Evolutionary conservation across 2,329 filamentous ascomycete species (phyloP).

Genomic region (Colletotrichum salicis): DNA sequence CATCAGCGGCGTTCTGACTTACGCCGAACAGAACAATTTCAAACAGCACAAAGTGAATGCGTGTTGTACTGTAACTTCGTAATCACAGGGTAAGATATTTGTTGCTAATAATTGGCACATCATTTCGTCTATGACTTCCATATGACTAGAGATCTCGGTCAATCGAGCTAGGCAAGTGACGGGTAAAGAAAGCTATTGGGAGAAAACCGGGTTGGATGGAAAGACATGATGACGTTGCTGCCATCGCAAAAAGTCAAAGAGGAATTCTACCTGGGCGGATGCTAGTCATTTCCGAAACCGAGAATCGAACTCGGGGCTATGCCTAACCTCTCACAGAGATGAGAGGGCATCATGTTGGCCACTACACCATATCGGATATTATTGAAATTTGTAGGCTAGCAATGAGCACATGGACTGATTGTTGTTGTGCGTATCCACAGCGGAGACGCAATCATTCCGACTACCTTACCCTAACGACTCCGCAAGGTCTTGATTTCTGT

Average conservation of each 20-base stretch:
- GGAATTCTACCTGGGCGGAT: accelerated
- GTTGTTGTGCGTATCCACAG: background rate
- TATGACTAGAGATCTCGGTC: no score
- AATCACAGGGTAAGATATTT: background rate
- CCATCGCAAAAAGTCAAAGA: background rate
- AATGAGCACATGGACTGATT: background rate
- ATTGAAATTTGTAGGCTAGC: background rate
- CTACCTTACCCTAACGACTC: background rate
- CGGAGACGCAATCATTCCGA: background rate
- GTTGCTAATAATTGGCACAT: no score
- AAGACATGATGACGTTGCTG: no score
- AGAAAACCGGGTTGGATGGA: no score
- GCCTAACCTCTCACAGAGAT: background rate
- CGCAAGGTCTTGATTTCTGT: background rate
- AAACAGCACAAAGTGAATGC: background rate
- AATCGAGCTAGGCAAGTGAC: no score
- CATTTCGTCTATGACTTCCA: no score
- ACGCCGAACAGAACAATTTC: background rate
- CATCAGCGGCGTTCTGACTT: background rate
- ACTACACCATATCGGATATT: background rate
- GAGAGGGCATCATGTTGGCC: background rate
- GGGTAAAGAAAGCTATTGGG: no score
- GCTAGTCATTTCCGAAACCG: background rate
- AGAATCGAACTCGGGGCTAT: slow-evolving; percentile 5
- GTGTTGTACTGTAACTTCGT: background rate